phyloP scores from a whole-genome alignment of 83 land plant genomes.

The Picea abies region DNA sequence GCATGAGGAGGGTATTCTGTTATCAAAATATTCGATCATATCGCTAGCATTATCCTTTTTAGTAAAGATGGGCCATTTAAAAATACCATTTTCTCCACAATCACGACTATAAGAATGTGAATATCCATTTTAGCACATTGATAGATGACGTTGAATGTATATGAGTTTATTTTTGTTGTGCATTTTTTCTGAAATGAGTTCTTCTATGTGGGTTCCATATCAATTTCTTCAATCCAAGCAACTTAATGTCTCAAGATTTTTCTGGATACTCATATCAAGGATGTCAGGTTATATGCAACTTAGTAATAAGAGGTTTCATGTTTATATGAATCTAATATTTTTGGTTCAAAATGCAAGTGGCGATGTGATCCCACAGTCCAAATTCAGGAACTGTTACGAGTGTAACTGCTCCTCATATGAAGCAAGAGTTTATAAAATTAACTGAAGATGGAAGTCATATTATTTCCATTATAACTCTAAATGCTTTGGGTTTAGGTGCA shows the following conservation, averaged over 20 bases:
- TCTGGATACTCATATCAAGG: neutral
- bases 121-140: too few species aligned
- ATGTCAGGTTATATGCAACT: neutral
- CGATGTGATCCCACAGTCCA: neutral
- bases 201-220: neutral
- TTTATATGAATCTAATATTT: neutral
- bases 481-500: neutral
- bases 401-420: neutral
- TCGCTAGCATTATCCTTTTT: conserved; percentile 17
- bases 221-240: neutral
- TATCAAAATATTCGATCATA: neutral
- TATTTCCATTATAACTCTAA: neutral
- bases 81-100: conserved; percentile 12
- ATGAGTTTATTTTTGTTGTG: too few species aligned
- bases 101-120: conserved; percentile 18
- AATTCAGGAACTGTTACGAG: neutral
- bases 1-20: neutral
- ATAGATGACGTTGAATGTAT: too few species aligned
- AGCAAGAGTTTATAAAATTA: neutral
- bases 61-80: conserved; percentile 13
- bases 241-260: neutral
- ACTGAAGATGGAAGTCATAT: neutral
- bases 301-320: neutral
- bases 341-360: neutral
- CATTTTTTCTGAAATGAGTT: neutral